Evolutionary conservation across 2,329 filamentous ascomycete genomes (phyloP), one percentile per base, ranked within the genome.

Genomic region (Botrytis elliptica): DNA sequence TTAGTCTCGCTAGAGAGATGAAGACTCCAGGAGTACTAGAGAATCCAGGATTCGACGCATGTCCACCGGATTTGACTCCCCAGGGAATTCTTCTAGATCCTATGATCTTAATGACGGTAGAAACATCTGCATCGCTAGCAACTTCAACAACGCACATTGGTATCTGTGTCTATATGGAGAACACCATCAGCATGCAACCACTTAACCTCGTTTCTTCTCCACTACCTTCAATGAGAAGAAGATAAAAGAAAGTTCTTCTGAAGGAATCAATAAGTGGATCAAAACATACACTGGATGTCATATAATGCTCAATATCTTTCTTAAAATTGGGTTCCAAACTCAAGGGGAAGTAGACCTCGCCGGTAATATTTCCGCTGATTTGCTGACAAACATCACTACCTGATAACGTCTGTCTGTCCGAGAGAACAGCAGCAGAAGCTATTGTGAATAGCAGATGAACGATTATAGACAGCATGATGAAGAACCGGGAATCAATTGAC

Each of bases 51-150:
- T 77, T 77, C 16, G 75, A 76, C 52, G 73, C 71, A 75, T 85
- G 83, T 1, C 84, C 82, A 18, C 82, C 83, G 71, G 81, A 82
- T 75, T 83, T 83, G 68, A 82, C 79, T 10, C 82, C 80, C 52
- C 52, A 57, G n/a, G 52, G 75, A 84, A 83, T 1, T 80, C 77
- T 79, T 20, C 75, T 66, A 0, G 77, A 74, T 1, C 70, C 77
- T 49, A 82, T 73, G 8, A 80, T 76, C 62, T 78, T 71, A 29
- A 82, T 63, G 9, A 77, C 77, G 2, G 40, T 67, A 5, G 80
- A 77, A 1, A 81, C 75, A 74, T 81, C 80, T 14, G 75, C 60
- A 1, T 75, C 74, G 0, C 75, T 76, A 0, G 71, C 77, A 10
- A 77, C 77, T 59, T 80, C 75, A 33, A 81, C 74, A n/a, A 80